Base-by-base conservation (phyloP, 306 rosid species). In the Astragalus glycyphyllos region DNA sequence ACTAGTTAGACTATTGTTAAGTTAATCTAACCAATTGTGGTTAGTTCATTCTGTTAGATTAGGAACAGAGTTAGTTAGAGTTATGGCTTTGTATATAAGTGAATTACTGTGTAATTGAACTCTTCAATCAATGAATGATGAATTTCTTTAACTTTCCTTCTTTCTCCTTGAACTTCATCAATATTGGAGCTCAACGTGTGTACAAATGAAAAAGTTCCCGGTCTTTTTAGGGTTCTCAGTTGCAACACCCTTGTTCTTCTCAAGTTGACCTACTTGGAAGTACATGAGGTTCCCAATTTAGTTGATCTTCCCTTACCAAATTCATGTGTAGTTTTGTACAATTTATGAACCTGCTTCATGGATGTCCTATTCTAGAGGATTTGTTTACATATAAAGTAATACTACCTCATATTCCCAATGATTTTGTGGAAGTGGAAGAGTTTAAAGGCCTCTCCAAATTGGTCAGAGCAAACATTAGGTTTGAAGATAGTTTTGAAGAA, bases 301-400 rank as follows among this genome's bases (percentile, higher is more conserved):
- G 17, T 71, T 32, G 5, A 11, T 11, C 37, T 71, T 7, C 68
- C 76, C 9, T 45, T 7, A 0, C 58, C 16, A 35, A 71, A 40
- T 71, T 58, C n/a, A 0, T 0, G 0, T 0, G 31, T 26, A 26
- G 0, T 4, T 0, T 0, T 2, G 0, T 6, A 13, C 0, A 5
- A 32, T 0, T 58, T 0, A 1, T 1, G 16, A 11, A 10, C n/a
- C 13, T 58, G 15, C 6, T 71, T 2, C 32, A 13, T 10, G 23
- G 20, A 0, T 46, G 68, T 16, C 11, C 67, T 0, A 4, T 46
- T 47, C 48, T 71, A 2, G 56, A 71, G 35, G 11, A 71, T 1
- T 15, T 67, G 11, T 0, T 7, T 7, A 5, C 42, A 6, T 10
- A 8, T 9, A 1, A 1, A n/a, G 0, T 7, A 10, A 0, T 0